Evolutionary conservation across 192 early-diverging fungal genomes (phyloP).

Genomic region (Backusella psychrophila): DNA sequence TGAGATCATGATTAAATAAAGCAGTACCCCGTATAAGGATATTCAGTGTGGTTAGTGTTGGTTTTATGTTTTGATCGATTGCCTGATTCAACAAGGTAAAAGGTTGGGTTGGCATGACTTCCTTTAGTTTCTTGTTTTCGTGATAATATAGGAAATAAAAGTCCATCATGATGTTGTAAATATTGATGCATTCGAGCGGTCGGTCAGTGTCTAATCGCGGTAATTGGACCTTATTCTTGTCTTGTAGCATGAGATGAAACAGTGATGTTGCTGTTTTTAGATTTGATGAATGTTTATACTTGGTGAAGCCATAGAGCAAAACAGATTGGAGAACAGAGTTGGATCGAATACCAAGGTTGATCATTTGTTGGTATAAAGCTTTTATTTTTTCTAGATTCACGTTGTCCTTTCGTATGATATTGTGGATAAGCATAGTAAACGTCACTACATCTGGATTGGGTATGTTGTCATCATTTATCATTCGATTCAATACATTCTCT

Average conservation of each 20-base stretch:
- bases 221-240: not conserved
- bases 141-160: constrained; percentile 26
- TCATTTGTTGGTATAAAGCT: constrained; percentile 15
- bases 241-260: constrained; percentile 12
- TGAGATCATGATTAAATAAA: constrained; percentile 24
- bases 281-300: not conserved
- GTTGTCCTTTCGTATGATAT: constrained; percentile 11
- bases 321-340: constrained; percentile 18
- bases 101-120: constrained; percentile 3
- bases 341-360: not conserved
- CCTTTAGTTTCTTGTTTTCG: not conserved
- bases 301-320: constrained; percentile 24
- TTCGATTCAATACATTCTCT: constrained; percentile 11
- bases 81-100: constrained; percentile 19
- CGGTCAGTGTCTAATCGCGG: not conserved
- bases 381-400: not conserved
- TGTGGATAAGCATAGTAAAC: constrained; percentile 29
- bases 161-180: constrained; percentile 35
- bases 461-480: constrained; percentile 14
- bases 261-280: not conserved
- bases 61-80: not conserved
- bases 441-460: constrained; percentile 27
- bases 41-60: constrained; percentile 18
- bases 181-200: not conserved
- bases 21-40: constrained; percentile 26